A percentile compares a stretch with the other conserved stretches of the same genome.
Conservation (phyloP, 2,329 filamentous ascomycete genomes). For the Neoscytalidium dimidiatum region DNA sequence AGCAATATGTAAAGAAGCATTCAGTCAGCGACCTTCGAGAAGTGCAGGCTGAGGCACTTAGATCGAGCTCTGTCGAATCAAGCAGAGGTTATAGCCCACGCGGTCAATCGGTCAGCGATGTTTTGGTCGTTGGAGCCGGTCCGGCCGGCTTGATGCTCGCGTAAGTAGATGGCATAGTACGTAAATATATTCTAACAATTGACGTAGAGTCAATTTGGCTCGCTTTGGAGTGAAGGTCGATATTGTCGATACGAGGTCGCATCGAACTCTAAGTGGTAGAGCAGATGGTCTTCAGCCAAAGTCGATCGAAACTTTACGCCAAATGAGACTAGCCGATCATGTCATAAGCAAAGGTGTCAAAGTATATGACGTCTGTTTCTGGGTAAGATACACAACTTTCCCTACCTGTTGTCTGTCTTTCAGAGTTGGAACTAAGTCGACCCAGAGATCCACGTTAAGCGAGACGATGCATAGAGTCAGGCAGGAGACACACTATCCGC, state of each 20-base stretch:
- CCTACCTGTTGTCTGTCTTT: background rate
- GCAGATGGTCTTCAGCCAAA: conserved; percentile 77
- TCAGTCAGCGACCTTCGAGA: conserved; percentile 3
- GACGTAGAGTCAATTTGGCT: conserved; percentile 55
- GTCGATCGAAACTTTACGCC: conserved; percentile 74
- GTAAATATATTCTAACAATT: conserved; percentile 16
- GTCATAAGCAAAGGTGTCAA: conserved; percentile 67
- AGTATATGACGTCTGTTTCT: conserved; percentile 75
- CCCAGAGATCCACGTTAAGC: conserved; percentile 35
- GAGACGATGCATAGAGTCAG: conserved; percentile 59
- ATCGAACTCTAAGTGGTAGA: conserved; percentile 67
- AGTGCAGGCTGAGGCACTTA: no score
- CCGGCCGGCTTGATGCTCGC: conserved; percentile 47
- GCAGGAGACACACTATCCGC: conserved; percentile 67
- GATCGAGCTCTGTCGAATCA: no score
- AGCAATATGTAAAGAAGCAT: conserved; percentile 23
- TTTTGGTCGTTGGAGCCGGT: conserved; percentile 45
- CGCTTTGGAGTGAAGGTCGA: conserved; percentile 66
- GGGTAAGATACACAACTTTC: conserved; percentile 46
- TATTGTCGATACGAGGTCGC: conserved; percentile 68
- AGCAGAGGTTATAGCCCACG: background rate
- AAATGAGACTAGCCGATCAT: conserved; percentile 69
- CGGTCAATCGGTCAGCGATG: conserved; percentile 36
- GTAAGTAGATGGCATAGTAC: conserved; percentile 26
- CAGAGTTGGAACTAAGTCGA: background rate